These are phyloP conservation scores for Mycena sp. DNA, from an alignment of 1,284 basidiomycete species.

Conservation along the genomic window DNA sequence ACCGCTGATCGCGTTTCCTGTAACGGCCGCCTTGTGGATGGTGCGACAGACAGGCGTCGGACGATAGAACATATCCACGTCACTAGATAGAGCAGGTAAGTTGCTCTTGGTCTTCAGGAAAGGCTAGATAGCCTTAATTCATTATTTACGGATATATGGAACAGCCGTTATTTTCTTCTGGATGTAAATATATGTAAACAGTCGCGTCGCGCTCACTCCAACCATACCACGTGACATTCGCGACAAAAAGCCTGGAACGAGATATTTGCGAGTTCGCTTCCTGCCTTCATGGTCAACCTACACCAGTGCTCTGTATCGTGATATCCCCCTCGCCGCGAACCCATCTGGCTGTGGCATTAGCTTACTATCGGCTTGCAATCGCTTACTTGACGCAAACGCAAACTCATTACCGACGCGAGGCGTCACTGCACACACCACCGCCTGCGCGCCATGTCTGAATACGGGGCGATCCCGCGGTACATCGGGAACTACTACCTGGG, in stretches of 20 bases:
- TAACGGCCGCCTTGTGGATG: constrained; percentile 13
- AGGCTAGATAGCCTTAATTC: too few relatives aligned
- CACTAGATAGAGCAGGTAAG: too few relatives aligned
- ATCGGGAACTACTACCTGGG: constrained; percentile 29
- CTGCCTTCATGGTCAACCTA: constrained; percentile 13
- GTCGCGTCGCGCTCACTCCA: constrained; percentile 5
- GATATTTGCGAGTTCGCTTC: background rate
- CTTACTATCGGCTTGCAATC: background rate
- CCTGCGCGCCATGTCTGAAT: constrained; percentile 18
- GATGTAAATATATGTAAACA: background rate
- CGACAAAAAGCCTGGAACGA: background rate
- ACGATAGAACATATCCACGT: too few relatives aligned
- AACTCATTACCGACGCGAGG: background rate
- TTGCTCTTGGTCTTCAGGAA: too few relatives aligned
- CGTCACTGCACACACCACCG: too few relatives aligned
- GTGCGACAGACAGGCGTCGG: constrained; percentile 13
- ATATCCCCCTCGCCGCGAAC: background rate
- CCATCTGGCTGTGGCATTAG: background rate
- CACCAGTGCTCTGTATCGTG: constrained; percentile 15
- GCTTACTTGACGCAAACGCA: too few relatives aligned
- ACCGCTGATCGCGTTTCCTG: constrained; percentile 17
- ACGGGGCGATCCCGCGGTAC: constrained; percentile 22
- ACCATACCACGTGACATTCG: background rate
- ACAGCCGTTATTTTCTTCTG: too few relatives aligned
- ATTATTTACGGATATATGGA: too few relatives aligned